These are phyloP conservation scores for Erigeron philadelphicus DNA, from an alignment of 140 eudicot genomes.

Conservation along the genomic window DNA sequence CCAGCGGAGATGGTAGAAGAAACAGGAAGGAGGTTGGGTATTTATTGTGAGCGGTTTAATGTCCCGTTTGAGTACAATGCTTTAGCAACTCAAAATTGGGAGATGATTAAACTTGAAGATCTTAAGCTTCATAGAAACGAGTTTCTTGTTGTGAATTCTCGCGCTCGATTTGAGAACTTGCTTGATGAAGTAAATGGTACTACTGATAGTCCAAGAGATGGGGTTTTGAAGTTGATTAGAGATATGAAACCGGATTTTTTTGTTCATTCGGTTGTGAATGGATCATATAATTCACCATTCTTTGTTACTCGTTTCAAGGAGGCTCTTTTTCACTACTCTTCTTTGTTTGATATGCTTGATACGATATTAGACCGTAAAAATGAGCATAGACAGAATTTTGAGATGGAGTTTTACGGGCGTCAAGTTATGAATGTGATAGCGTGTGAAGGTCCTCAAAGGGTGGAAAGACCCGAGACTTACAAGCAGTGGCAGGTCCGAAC, in stretches of 20 bases:
- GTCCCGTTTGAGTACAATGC: constrained; percentile 54
- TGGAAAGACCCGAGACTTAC: constrained; percentile 51
- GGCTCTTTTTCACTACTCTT: constrained; percentile 54
- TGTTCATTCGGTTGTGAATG: constrained; percentile 40
- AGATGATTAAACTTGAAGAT: constrained; percentile 47
- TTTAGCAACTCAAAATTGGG: constrained; percentile 61
- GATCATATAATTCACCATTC: constrained; percentile 47
- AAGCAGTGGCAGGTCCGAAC: constrained; percentile 52
- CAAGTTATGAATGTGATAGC: constrained; percentile 54
- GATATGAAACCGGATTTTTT: constrained; percentile 55
- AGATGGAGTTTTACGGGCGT: constrained; percentile 42
- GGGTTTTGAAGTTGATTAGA: constrained; percentile 46
- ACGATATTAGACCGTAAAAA: constrained; percentile 35
- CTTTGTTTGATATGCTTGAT: constrained; percentile 58
- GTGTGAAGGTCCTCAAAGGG: constrained; percentile 47
- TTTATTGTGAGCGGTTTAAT: constrained; percentile 40
- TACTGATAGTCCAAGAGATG: constrained; percentile 47
- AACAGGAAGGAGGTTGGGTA: constrained; percentile 43
- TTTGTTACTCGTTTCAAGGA: constrained; percentile 56
- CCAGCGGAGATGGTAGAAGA: constrained; percentile 54
- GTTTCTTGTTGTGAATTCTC: constrained; percentile 55
- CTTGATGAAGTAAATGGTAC: constrained; percentile 47
- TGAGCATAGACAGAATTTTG: constrained; percentile 38
- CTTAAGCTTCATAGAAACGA: constrained; percentile 52
- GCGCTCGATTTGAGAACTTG: constrained; percentile 38